Evolutionary conservation across 768 basidiomycete genomes (phyloP), one percentile per base, ranked within the genome.

Genomic region (Heimioporus sp.): DNA sequence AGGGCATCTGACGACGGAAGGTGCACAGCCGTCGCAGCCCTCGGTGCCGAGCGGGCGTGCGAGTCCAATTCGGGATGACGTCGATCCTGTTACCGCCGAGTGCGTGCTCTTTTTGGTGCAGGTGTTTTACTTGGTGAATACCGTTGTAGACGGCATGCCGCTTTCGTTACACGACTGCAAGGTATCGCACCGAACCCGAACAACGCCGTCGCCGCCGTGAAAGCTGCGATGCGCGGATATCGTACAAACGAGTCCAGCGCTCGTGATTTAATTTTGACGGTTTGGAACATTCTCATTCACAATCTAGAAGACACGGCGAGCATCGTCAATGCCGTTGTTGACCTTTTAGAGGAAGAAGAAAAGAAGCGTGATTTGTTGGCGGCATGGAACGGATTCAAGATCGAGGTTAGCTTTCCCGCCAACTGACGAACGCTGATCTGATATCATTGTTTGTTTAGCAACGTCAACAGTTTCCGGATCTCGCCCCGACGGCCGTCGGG

Each of bases 381-480:
- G 1, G 87, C 90, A 0, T 90, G 95, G 87, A 90, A 88, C 45
- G 83, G 83, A 1, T 93, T 94, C 68, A 85, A 85, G 51, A 75
- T 90, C 28, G 90, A 96, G 80, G 90, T 92, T 82, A 87, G 83
- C 85, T 12, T 16, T 35, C 17, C 37, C 24, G 31, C 16, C 0
- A 30, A 43, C n/a, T 9, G 32, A 28, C 35, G 5, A 35, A 5
- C 35, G 35, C 35, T 35, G 11, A 35, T 12, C 13, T 35, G 12
- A 35, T 35, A 6, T 13, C 1, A 13, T 16, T 12, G 15, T 41
- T 12, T 24, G n/a, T 35, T 20, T 55, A 93, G 89, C 88, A 90
- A 83, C 86, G 85, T 17, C 82, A 83, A 64, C 84, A 92, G 58
- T 92, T 93, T 72, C 92, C 93, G 0, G 86, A 92, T 44, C 77